These are phyloP conservation scores for Russula virescens DNA, from an alignment of 768 basidiomycete species.

Conservation along the genomic window DNA sequence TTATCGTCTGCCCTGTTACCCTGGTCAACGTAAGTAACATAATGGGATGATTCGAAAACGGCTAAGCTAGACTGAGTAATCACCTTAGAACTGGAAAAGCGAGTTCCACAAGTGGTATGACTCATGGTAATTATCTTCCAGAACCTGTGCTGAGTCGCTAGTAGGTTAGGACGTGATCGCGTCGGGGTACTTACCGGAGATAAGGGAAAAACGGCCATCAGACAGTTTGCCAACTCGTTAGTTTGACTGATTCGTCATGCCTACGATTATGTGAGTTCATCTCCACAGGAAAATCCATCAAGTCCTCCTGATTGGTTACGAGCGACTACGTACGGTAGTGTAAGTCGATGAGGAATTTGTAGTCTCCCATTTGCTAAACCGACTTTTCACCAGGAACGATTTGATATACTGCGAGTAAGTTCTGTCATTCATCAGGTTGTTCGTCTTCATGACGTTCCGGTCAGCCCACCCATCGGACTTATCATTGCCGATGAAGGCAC, in stretches of 20 bases:
- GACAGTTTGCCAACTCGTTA: constrained; percentile 71
- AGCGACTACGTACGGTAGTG: constrained; percentile 80
- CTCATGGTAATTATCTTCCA: constrained; percentile 16
- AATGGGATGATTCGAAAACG: background rate
- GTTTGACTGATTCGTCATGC: constrained; percentile 26
- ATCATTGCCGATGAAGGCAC: constrained; percentile 94
- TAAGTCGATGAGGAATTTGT: constrained; percentile 30
- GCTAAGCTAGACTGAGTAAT: background rate
- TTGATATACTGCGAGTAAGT: constrained; percentile 60
- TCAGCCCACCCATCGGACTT: constrained; percentile 83
- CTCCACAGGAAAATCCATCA: constrained; percentile 60
- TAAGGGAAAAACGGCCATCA: constrained; percentile 49
- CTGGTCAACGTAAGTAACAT: constrained; percentile 64
- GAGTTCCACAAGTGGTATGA: constrained; percentile 92
- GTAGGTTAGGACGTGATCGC: constrained; percentile 50
- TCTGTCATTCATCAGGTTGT: background rate
- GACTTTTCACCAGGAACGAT: constrained; percentile 38
- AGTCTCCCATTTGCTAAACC: background rate
- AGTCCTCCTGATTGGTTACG: constrained; percentile 93
- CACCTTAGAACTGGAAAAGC: constrained; percentile 80
- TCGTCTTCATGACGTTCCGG: background rate
- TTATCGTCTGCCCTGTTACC: constrained; percentile 94
- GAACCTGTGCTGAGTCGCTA: background rate
- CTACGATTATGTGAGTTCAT: constrained; percentile 1
- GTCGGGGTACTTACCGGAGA: constrained; percentile 56